Conservation (phyloP, 2,329 filamentous ascomycete genomes). For the Gnomoniopsis sp. region DNA sequence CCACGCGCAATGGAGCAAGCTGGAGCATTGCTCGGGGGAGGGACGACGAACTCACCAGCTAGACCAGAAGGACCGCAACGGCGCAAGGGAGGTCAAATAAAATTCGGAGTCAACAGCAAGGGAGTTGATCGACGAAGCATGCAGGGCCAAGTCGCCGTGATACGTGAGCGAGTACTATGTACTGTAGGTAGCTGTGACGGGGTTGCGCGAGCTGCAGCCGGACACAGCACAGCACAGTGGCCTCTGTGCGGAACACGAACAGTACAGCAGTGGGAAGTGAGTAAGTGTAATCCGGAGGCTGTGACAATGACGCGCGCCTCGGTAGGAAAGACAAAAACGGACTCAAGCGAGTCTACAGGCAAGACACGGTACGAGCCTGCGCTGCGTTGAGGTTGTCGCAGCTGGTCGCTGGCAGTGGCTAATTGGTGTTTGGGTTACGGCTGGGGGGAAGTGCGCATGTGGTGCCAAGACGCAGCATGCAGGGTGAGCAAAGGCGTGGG, state of each 20-base stretch:
- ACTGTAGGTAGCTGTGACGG: background rate
- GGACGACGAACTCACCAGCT: constrained; percentile 6
- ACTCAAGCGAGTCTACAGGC: no score
- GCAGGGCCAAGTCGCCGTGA: background rate
- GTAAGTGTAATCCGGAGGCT: background rate
- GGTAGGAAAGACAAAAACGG: no score
- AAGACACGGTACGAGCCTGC: no score
- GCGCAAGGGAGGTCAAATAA: background rate
- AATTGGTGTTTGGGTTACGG: constrained; percentile 7
- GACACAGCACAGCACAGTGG: background rate
- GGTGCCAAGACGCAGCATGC: constrained; percentile 12
- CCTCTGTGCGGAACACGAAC: background rate
- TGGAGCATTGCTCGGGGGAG: background rate
- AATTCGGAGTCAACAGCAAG: background rate
- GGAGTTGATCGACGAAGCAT: constrained; percentile 6
- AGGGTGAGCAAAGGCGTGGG: constrained; percentile 1
- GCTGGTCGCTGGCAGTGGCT: background rate
- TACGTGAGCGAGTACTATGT: no score
- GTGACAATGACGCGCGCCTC: background rate
- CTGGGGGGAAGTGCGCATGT: background rate
- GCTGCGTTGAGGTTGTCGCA: constrained; percentile 7
- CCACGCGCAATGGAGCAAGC: background rate
- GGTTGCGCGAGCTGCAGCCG: background rate
- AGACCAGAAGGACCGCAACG: background rate
- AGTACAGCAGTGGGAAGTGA: background rate